Base-by-base conservation (phyloP, 768 basidiomycete species). In the Postia placenta region DNA sequence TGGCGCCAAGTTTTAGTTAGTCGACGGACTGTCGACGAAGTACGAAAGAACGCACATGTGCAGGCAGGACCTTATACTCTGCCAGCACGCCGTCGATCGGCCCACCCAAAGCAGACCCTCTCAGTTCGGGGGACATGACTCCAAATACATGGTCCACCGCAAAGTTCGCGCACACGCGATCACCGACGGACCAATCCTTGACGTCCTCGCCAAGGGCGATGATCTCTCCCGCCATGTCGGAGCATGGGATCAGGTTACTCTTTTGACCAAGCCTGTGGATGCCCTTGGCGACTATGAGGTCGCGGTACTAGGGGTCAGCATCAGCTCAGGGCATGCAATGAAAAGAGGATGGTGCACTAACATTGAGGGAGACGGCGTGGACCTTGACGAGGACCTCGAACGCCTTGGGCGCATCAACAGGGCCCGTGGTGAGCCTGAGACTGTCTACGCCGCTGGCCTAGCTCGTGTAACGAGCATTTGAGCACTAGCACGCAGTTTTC, bases 181-280 rank as follows among this genome's bases (percentile, higher is more conserved):
- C 79, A 14, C 80, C 78, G 3, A 62, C 56, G 55, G 72, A 73
- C 78, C 76, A 82, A 2, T 59, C 64, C 27, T 61, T 74, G 42
- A 69, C 65, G 3, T 64, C 64, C 27, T 56, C 56, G 2, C 71
- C 67, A 9, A 79, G 56, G 1, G 73, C 68, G 27, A 80, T 60
- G 41, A 83, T 66, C 54, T 81, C 79, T 7, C 81, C 80, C 17
- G 81, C 76, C 63, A 74, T 71, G 55, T 83, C 79, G 0, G 80
- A 71, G 56, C 57, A 42, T 9, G 56, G 57, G 12, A 58, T 48
- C 33, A 62, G 49, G 22, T 67, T 52, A 23, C 41, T 27, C 51
- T 62, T 64, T 62, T 30, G 42, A 69, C 73, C 55, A 51, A 24
- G 52, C 53, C 67, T 63, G 57, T 77, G 79, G 2, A 20, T 19